Conservation (phyloP, 495 filamentous ascomycete genomes). For the Filosporella fistucella region DNA sequence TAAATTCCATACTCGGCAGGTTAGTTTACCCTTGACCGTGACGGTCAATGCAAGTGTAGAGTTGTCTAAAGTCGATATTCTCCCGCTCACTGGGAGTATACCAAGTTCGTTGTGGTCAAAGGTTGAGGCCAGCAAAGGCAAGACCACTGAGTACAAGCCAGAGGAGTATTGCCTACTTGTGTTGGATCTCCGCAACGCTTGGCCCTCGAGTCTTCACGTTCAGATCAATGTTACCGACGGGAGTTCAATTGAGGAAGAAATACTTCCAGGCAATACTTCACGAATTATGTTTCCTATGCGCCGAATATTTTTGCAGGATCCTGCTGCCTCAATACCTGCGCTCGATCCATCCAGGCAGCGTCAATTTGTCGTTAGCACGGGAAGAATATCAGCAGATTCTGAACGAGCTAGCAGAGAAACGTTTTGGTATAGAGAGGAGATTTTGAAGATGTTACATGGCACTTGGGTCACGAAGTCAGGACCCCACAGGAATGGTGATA, state of each 20-base stretch:
- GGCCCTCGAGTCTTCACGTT: slow-evolving; percentile 72
- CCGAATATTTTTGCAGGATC: slow-evolving; percentile 70
- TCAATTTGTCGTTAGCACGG: slow-evolving; percentile 84
- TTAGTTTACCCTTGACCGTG: slow-evolving; percentile 76
- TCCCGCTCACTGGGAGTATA: slow-evolving; percentile 58
- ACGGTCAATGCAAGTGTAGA: slow-evolving; percentile 91
- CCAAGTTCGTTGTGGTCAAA: slow-evolving; percentile 39
- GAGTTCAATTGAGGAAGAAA: slow-evolving; percentile 37
- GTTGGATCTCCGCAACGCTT: slow-evolving; percentile 82
- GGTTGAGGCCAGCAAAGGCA: too few species aligned
- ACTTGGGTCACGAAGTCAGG: slow-evolving; percentile 59
- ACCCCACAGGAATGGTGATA: slow-evolving; percentile 55
- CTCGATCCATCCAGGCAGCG: slow-evolving; percentile 71
- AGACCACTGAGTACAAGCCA: slow-evolving; percentile 19
- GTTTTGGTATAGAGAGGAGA: slow-evolving; percentile 88
- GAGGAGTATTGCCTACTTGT: slow-evolving; percentile 74
- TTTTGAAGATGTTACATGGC: slow-evolving; percentile 66
- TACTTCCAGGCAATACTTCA: slow-evolving; percentile 73
- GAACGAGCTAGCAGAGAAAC: slow-evolving; percentile 76
- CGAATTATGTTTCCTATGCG: slow-evolving; percentile 74
- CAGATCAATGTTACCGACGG: slow-evolving; percentile 33
- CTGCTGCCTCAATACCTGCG: slow-evolving; percentile 72
- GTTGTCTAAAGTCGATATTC: slow-evolving; percentile 69
- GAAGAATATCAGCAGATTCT: slow-evolving; percentile 70
- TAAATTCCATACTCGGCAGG: slow-evolving; percentile 77